phyloP scores from a whole-genome alignment of 2,329 filamentous ascomycete species.

The Ascochyta rabiei region DNA sequence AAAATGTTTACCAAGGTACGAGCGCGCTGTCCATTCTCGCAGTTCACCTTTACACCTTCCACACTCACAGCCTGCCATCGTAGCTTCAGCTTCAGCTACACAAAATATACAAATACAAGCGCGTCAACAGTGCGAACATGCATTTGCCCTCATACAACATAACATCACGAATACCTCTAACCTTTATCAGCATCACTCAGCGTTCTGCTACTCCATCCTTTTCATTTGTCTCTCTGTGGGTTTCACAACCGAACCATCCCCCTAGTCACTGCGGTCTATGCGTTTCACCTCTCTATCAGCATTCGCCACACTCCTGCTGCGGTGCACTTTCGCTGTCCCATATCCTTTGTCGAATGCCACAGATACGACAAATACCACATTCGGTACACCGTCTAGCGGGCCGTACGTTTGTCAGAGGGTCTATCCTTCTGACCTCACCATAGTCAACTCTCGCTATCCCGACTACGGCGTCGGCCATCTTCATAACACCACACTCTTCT shows the following conservation, averaged over 20 bases:
- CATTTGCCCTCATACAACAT: no score
- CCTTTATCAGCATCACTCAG: no score
- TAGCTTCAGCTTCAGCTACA: neutral
- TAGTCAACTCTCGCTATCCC: conserved; percentile 39
- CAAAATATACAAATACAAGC: no score
- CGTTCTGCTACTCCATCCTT: no score
- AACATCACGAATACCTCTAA: no score
- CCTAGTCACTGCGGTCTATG: neutral
- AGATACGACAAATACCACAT: conserved; percentile 5
- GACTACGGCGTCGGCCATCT: conserved; percentile 25
- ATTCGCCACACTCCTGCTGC: conserved; percentile 14
- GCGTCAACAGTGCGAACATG: no score
- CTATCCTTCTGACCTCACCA: conserved; percentile 31
- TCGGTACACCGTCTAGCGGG: neutral
- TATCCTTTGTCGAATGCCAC: conserved; percentile 23
- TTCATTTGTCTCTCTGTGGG: no score
- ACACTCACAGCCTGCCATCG: neutral
- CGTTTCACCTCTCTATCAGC: neutral
- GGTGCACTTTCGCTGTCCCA: conserved; percentile 11
- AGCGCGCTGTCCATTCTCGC: neutral
- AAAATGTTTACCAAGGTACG: no score
- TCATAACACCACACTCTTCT: conserved; percentile 28
- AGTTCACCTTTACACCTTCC: neutral
- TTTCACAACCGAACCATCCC: neutral
- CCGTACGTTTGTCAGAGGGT: conserved; percentile 25